Conservation (phyloP, 169 alveolate genomes). For the Plasmodium adleri region DNA sequence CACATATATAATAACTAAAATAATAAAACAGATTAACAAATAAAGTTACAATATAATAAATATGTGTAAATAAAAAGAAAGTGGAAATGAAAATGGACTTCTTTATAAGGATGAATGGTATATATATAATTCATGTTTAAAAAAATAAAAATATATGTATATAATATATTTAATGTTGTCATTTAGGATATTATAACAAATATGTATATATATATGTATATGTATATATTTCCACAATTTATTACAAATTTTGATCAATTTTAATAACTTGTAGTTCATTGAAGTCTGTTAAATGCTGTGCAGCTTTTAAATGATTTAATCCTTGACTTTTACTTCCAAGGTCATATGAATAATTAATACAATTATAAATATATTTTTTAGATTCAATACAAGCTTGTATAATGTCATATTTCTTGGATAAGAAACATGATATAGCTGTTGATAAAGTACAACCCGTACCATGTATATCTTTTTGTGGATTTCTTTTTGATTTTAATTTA, state of each 20-base stretch:
- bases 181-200: no score
- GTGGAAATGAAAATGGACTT: no score
- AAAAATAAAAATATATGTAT: no score
- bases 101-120: no score
- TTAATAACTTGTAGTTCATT: slow-evolving; percentile 20
- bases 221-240: not conserved
- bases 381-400: slow-evolving; percentile 40
- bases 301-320: slow-evolving; percentile 45
- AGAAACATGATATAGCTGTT: slow-evolving; percentile 53
- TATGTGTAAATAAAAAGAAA: no score
- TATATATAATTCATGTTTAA: no score
- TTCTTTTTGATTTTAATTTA: slow-evolving; percentile 30
- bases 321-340: slow-evolving; percentile 49
- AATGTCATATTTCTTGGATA: slow-evolving; percentile 22
- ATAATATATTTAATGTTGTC: no score
- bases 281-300: slow-evolving; percentile 32
- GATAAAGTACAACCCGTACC: slow-evolving; percentile 68
- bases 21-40: no score
- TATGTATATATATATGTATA: no score
- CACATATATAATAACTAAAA: no score
- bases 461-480: slow-evolving; percentile 22
- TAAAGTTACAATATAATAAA: no score
- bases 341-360: slow-evolving; percentile 38
- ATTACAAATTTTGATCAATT: slow-evolving; percentile 20
- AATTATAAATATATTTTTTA: slow-evolving; percentile 41